Base-by-base conservation (phyloP, 2,329 filamentous ascomycete genomes). In the Zymoseptoria pseudotritici region DNA sequence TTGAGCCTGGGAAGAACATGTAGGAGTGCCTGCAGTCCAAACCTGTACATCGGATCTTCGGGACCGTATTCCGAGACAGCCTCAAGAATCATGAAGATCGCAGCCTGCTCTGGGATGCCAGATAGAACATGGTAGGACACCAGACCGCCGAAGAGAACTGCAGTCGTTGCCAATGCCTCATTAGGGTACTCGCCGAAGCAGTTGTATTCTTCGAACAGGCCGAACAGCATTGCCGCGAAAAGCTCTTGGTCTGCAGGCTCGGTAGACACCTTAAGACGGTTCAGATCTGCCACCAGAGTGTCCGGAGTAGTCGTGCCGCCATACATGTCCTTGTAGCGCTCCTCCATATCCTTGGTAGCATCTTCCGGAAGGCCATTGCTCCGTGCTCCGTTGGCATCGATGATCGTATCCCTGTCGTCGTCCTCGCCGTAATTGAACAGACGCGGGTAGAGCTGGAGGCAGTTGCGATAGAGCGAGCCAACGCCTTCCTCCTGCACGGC, bases 291-390 rank as follows among this genome's bases (percentile, higher is more conserved):
- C 56, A 99, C 88, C 65, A 99, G 89, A 58, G 90, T 86, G 58
- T 90, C 85, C 19, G 97, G 89, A 63, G 93, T 88, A 20, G 92
- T 86, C 66, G 97, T 91, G 65, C 90, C 88, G 65, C 90, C 89
- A 72, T 99, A 99, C 92, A 99, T 97, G 70, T 90, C 90, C 75
- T 96, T 97, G 74, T 97, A 99, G 64, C 96, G 87, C 66, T 97
- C 91, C 71, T 97, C 92, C 94, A 99, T 99, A 73, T 91, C 90
- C 65, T 83, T 85, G 66, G 96, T 92, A 57, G 93, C 90, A 21
- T 86, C 85, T 20, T 83, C 80, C 0, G 92, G 88, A 1, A 99
- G 82, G 1, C 84, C 82, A 69, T 97, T 96, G n/a, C 90, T 87
- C 67, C 86, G 83, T 31, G 60, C 60, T 46, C 91, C 89, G 70